Conservation (phyloP, 257 asterid genomes). For the Perilla frutescens region DNA sequence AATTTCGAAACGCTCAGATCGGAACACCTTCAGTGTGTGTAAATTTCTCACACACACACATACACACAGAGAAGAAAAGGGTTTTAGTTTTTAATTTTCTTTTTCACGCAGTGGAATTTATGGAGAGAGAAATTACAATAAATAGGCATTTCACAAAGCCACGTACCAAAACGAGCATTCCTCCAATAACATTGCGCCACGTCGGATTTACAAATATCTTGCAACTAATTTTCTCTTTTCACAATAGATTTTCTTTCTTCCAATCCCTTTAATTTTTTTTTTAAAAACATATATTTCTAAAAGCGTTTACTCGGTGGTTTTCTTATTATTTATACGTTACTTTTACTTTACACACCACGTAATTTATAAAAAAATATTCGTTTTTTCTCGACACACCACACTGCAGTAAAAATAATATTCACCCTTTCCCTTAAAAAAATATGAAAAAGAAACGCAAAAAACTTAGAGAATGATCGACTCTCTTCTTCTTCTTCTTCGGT, state of each 20-base stretch:
- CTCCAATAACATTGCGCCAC: constrained; percentile 41
- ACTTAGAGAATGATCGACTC: too few species aligned
- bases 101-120: constrained; percentile 8
- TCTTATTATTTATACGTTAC: too few species aligned
- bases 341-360: too few species aligned
- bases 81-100: constrained; percentile 32
- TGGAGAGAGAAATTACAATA: constrained; percentile 15
- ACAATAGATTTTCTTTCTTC: not conserved
- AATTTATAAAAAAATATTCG: too few species aligned
- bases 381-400: too few species aligned
- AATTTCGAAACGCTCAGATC: constrained; percentile 44
- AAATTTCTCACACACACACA: constrained; percentile 28
- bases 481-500: too few species aligned
- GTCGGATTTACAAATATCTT: constrained; percentile 29
- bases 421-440: too few species aligned
- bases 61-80: constrained; percentile 25
- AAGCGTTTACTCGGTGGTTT: too few species aligned
- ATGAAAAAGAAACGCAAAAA: too few species aligned
- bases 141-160: constrained; percentile 31
- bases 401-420: too few species aligned
- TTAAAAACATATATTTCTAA: too few species aligned
- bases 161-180: constrained; percentile 29
- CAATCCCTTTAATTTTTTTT: too few species aligned
- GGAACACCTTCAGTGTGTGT: constrained; percentile 39
- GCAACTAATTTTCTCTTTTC: not conserved